These are phyloP conservation scores for Phanerodontia chrysosporium DNA, from an alignment of 768 basidiomycete genomes.

Conservation along the genomic window DNA sequence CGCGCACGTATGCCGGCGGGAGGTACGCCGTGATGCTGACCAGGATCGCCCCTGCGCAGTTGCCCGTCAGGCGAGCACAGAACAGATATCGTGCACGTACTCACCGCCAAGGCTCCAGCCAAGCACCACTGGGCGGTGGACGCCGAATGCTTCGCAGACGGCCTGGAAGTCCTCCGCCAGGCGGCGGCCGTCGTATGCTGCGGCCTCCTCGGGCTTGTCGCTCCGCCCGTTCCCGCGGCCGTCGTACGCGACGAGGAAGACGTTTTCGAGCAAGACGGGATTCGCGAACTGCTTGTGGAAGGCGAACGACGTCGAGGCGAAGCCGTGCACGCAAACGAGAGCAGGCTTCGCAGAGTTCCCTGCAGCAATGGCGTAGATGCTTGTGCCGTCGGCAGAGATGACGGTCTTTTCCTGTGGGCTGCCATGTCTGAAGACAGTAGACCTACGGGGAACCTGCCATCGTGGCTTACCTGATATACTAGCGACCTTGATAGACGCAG, in stretches of 20 bases:
- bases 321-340: constrained; percentile 41
- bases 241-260: constrained; percentile 31
- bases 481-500: too few relatives aligned
- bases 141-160: constrained; percentile 23
- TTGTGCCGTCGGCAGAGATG: constrained; percentile 30
- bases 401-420: background rate
- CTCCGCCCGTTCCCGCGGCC: constrained; percentile 28
- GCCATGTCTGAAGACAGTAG: background rate
- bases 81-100: background rate
- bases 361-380: constrained; percentile 35
- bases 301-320: constrained; percentile 30
- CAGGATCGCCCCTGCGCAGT: background rate
- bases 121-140: constrained; percentile 19
- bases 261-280: constrained; percentile 20
- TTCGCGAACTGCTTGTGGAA: constrained; percentile 37
- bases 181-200: constrained; percentile 19
- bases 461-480: too few relatives aligned
- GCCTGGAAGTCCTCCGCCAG: constrained; percentile 28
- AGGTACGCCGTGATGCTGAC: constrained; percentile 10
- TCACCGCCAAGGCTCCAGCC: constrained; percentile 17
- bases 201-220: constrained; percentile 19
- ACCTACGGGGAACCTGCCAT: background rate
- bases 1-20: constrained; percentile 13
- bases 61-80: background rate
- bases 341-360: constrained; percentile 33